Evolutionary conservation across 2,329 filamentous ascomycete genomes (phyloP), one percentile per base, ranked within the genome.

Genomic region (Hirsutella minnesotensis): DNA sequence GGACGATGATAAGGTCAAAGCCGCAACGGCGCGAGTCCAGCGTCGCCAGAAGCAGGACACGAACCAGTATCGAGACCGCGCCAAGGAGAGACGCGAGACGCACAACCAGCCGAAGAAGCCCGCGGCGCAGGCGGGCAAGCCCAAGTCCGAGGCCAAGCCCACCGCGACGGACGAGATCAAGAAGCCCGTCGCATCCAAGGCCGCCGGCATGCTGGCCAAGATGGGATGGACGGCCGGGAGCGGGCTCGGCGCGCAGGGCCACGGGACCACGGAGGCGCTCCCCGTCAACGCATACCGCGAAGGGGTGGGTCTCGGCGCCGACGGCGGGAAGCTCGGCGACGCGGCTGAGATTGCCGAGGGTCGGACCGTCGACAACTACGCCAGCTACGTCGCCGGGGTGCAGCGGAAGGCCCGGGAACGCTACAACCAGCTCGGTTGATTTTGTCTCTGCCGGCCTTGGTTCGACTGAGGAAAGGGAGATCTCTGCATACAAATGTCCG

Each of bases 151-250:
- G 12, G 22, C 48, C 12, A 47, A 47, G 3, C 38, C 46, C 13
- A 21, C 48, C 9, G 51, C 35, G 15, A 44, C 53, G 20, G 53
- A 56, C 4, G 52, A 52, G 13, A 40, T 37, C 3, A 45, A 50
- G 7, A 46, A 46, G 12, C 42, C 53, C 3, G 38, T 46, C 10
- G 56, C 55, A 27, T 79, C 76, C 30, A 84, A 81, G 58, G 80
- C 81, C 12, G 78, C 78, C 0, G 75, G 77, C 3, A 69, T 86
- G 54, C 66, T 86, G 33, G 76, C 78, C 33, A 86, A 85, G 65
- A 83, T 84, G 76, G 82, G 82, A 21, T 86, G 81, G 81, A 76
- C 66, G 19, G 66, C 70, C 1, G 81, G 82, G 9, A 68, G 72
- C 44, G 81, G 82, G 0, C 65, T 86, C 4, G 82, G 82, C 2